Evolutionary conservation across 2,329 filamentous ascomycete genomes (phyloP).

Genomic region (Sporothrix curviconia): DNA sequence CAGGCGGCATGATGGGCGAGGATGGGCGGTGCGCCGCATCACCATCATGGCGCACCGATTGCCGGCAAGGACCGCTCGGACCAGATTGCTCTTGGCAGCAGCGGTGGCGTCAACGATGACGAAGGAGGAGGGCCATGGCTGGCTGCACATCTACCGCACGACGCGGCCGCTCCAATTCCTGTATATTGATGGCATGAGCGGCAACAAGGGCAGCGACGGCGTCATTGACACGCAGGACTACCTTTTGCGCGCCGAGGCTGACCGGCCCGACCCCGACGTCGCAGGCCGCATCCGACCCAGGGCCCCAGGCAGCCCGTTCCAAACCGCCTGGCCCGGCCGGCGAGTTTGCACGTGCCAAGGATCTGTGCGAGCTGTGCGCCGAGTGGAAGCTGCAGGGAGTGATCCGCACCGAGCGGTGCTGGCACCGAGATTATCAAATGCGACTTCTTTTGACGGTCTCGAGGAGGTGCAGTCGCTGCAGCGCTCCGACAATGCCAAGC

Average conservation of each 20-base stretch:
- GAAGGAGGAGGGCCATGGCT: conserved; percentile 38
- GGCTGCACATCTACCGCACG: conserved; percentile 60
- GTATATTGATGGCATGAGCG: conserved; percentile 52
- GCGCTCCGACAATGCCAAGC: neutral
- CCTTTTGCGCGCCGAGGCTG: conserved; percentile 35
- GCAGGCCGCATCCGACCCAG: neutral
- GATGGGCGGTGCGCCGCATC: neutral
- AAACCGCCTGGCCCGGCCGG: conserved; percentile 12
- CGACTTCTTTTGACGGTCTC: conserved; percentile 13
- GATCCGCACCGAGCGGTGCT: conserved; percentile 12
- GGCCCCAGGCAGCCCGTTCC: neutral
- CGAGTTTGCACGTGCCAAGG: conserved; percentile 9
- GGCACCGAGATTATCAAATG: conserved; percentile 16
- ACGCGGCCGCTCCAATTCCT: conserved; percentile 52
- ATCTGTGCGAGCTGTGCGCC: conserved; percentile 13
- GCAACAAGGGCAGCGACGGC: conserved; percentile 45
- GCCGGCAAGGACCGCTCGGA: neutral
- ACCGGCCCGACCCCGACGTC: neutral
- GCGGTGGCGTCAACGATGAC: neutral
- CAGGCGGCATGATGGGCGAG: neutral
- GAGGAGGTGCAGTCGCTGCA: conserved; percentile 12
- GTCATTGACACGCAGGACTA: conserved; percentile 63
- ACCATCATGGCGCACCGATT: too few species aligned
- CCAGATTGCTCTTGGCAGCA: neutral
- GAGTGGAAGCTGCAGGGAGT: conserved; percentile 14